A percentile compares a stretch with the other conserved stretches of the same genome.
These are phyloP conservation scores for Shiraia sp. DNA, from an alignment of 2,329 filamentous ascomycete species.

Conservation along the genomic window DNA sequence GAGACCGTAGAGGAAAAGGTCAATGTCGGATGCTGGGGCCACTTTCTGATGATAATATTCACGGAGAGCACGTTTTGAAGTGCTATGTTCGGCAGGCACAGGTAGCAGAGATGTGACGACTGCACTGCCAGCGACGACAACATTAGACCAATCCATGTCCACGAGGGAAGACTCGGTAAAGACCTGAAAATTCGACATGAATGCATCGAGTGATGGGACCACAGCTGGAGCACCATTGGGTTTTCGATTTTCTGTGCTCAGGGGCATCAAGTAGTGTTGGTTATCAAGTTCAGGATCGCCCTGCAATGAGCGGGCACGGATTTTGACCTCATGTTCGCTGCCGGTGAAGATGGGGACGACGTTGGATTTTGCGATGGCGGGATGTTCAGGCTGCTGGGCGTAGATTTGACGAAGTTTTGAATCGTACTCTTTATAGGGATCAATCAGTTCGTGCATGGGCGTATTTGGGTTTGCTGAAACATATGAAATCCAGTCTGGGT, in stretches of 20 bases:
- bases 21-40: conserved; percentile 82
- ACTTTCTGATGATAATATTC: conserved; percentile 79
- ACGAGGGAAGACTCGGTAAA: conserved; percentile 79
- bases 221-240: conserved; percentile 67
- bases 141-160: conserved; percentile 80
- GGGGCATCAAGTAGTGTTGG: conserved; percentile 69
- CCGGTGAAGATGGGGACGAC: conserved; percentile 67
- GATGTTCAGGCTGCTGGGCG: conserved; percentile 67
- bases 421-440: conserved; percentile 71
- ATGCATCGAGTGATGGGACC: conserved; percentile 69
- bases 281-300: conserved; percentile 64
- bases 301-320: conserved; percentile 63
- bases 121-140: conserved; percentile 79
- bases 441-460: conserved; percentile 61
- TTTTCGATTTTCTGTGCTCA: conserved; percentile 65
- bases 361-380: conserved; percentile 63
- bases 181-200: conserved; percentile 76
- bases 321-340: conserved; percentile 59
- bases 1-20: conserved; percentile 82
- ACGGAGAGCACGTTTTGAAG: conserved; percentile 47
- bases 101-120: conserved; percentile 79
- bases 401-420: conserved; percentile 67
- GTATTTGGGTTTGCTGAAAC: conserved; percentile 59
- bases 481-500: conserved; percentile 54
- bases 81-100: conserved; percentile 54